Percentiles rank a stretch among this genome's conserved stretches.
These are phyloP conservation scores for Pythium phragmitis DNA, from an alignment of 352 stramenopile species.

Conservation along the genomic window DNA sequence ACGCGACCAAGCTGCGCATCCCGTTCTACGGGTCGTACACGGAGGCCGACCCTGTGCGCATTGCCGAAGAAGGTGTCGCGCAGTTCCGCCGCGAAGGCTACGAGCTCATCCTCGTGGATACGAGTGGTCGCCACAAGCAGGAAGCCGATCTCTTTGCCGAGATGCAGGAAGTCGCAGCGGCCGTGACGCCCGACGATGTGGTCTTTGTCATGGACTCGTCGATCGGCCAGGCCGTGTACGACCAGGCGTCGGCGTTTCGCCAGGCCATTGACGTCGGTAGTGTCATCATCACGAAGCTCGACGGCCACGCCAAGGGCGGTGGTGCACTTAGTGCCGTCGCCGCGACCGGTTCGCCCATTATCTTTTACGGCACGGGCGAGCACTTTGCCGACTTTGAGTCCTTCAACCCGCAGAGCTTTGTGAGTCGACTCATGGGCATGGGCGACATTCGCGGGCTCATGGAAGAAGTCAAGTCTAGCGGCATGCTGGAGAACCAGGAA, in stretches of 20 bases:
- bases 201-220: slow-evolving; percentile 99
- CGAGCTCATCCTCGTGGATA: slow-evolving; percentile 99
- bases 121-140: slow-evolving; percentile 97
- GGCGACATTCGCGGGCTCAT: slow-evolving; percentile 96
- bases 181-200: slow-evolving; percentile 95
- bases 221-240: slow-evolving; percentile 97
- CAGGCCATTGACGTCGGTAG: slow-evolving; percentile 95
- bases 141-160: slow-evolving; percentile 98
- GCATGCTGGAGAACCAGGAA: slow-evolving; percentile 92
- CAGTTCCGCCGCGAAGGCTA: slow-evolving; percentile 97
- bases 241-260: slow-evolving; percentile 96
- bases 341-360: slow-evolving; percentile 96
- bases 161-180: slow-evolving; percentile 98
- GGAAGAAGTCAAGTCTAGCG: slow-evolving; percentile 91
- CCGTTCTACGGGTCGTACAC: slow-evolving; percentile 99
- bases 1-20: slow-evolving; percentile 97
- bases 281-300: slow-evolving; percentile 99
- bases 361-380: slow-evolving; percentile 98
- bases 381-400: slow-evolving; percentile 98
- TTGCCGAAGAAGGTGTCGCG: slow-evolving; percentile 96
- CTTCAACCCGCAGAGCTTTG: slow-evolving; percentile 98
- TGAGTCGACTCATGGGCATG: slow-evolving; percentile 98
- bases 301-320: slow-evolving; percentile 98
- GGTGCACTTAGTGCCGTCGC: slow-evolving; percentile 97
- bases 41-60: slow-evolving; percentile 97